Evolutionary conservation across 257 asterid genomes (phyloP).

Genomic region (Apocynum venetum): DNA sequence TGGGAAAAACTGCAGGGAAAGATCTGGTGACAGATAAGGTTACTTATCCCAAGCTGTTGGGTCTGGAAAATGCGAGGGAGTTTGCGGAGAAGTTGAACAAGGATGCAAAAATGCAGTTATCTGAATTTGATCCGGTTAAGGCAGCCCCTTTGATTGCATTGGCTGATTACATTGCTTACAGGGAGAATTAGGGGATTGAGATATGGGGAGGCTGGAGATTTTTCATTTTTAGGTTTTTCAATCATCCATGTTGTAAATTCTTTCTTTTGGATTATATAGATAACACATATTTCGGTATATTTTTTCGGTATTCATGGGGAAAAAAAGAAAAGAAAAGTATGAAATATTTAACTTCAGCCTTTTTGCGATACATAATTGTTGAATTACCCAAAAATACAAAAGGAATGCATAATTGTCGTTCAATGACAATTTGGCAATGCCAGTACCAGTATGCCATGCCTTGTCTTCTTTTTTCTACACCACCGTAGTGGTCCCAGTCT

Average conservation of each 20-base stretch:
- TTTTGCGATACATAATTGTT: too few relatives aligned
- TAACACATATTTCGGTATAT: too few relatives aligned
- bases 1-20: constrained; percentile 83
- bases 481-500: too few relatives aligned
- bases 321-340: too few relatives aligned
- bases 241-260: background rate
- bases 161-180: constrained; percentile 67
- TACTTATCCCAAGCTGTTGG: constrained; percentile 72
- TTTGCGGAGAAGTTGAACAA: constrained; percentile 49
- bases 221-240: background rate
- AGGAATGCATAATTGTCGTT: too few relatives aligned
- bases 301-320: too few relatives aligned
- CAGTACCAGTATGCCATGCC: too few relatives aligned
- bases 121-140: constrained; percentile 43
- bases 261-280: too few relatives aligned
- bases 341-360: too few relatives aligned
- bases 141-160: constrained; percentile 62
- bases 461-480: too few relatives aligned
- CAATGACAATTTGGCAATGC: too few relatives aligned
- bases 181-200: constrained; percentile 39
- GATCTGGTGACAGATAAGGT: constrained; percentile 58
- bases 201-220: background rate
- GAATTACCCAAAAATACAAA: too few relatives aligned
- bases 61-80: constrained; percentile 65
- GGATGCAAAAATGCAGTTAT: constrained; percentile 60